phyloP scores from a whole-genome alignment of 108 stramenopile genomes.

The Fragilariopsis cylindrus region DNA sequence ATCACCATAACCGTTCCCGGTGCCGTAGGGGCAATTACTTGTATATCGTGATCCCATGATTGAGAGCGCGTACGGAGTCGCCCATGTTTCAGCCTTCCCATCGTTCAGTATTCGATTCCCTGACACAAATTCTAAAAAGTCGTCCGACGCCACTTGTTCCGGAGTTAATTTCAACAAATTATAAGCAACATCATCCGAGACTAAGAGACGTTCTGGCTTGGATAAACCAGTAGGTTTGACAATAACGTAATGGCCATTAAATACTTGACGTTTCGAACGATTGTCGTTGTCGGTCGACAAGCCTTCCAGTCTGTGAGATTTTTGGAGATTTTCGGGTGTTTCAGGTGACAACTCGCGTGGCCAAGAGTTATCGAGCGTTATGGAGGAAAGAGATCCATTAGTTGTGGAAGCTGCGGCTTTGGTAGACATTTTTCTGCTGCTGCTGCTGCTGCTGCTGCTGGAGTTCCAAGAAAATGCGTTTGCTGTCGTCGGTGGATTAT shows the following conservation, averaged over 20 bases:
- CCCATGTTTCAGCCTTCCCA: constrained; percentile 47
- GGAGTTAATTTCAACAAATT: constrained; percentile 46
- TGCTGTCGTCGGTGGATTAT: neutral
- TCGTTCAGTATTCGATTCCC: constrained; percentile 58
- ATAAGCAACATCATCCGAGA: constrained; percentile 45
- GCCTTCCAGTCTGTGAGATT: constrained; percentile 31
- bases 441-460: neutral
- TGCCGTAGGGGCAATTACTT: constrained; percentile 82
- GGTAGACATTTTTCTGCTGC: neutral
- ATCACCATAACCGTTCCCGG: constrained; percentile 89
- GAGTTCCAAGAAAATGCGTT: neutral
- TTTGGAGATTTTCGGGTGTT: constrained; percentile 45
- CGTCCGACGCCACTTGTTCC: constrained; percentile 48
- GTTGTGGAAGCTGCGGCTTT: neutral
- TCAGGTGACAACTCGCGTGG: constrained; percentile 48
- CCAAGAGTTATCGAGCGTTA: constrained; percentile 49
- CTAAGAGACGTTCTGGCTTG: constrained; percentile 62
- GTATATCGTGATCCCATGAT: constrained; percentile 83
- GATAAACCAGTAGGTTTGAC: constrained; percentile 68
- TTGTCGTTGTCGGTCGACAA: constrained; percentile 37
- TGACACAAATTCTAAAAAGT: constrained; percentile 68
- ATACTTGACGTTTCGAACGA: constrained; percentile 61
- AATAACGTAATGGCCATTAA: constrained; percentile 79
- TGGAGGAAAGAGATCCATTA: constrained; percentile 5
- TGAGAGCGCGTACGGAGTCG: constrained; percentile 87